Conservation (phyloP, 176 grass and related monocot genomes). For the Thinopyrum elongatum region DNA sequence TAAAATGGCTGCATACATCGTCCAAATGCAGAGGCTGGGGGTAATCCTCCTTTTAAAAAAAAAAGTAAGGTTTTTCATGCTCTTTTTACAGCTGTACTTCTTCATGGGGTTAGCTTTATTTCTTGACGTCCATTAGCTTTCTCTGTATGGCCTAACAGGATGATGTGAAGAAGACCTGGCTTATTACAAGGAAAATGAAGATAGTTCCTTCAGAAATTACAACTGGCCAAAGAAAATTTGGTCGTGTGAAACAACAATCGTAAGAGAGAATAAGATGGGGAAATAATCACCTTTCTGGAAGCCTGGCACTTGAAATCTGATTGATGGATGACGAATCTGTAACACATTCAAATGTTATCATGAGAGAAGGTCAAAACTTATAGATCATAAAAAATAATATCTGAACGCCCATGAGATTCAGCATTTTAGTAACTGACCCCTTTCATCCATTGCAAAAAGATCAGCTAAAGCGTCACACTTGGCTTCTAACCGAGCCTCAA, state of each 20-base stretch:
- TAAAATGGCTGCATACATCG: no score
- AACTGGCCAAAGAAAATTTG: background rate
- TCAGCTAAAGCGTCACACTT: slow-evolving; percentile 89
- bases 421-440: slow-evolving; percentile 50
- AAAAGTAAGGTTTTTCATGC: slow-evolving; percentile 48
- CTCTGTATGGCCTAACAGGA: slow-evolving; percentile 55
- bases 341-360: slow-evolving; percentile 33
- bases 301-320: slow-evolving; percentile 83
- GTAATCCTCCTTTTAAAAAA: no score
- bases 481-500: slow-evolving; percentile 82
- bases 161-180: slow-evolving; percentile 93
- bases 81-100: background rate
- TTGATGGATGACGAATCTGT: slow-evolving; percentile 78
- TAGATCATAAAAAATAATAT: background rate
- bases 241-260: background rate
- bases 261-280: slow-evolving; percentile 9
- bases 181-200: slow-evolving; percentile 29
- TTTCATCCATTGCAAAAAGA: slow-evolving; percentile 83
- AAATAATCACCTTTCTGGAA: slow-evolving; percentile 78
- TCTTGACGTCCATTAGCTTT: background rate
- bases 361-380: background rate
- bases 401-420: background rate
- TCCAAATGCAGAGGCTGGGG: no score
- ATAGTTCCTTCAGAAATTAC: background rate
- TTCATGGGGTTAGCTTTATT: background rate